Evolutionary conservation across 2,329 filamentous ascomycete species (phyloP).

Genomic region (Botryosphaeria dothidea): DNA sequence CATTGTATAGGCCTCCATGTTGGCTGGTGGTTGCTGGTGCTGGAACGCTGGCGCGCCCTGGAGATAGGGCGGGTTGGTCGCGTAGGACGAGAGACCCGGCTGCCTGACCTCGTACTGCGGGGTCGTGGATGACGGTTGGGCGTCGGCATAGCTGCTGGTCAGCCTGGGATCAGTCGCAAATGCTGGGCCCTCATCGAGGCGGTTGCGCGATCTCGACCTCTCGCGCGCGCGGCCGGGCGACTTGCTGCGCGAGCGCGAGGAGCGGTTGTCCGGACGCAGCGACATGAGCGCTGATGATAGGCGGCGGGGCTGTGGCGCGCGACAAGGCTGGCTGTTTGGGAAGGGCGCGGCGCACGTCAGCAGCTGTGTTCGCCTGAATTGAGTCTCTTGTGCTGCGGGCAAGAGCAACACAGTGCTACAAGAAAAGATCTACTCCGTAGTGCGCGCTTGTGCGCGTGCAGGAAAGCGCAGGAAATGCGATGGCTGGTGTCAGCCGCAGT

Average conservation of each 20-base stretch:
- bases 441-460: background rate
- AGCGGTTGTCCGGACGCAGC: constrained; percentile 43
- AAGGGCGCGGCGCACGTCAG: constrained; percentile 12
- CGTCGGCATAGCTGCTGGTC: constrained; percentile 27
- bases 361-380: constrained; percentile 3
- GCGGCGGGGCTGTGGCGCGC: background rate
- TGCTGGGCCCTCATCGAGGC: constrained; percentile 10
- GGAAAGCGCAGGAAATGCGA: constrained; percentile 7
- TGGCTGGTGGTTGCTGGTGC: background rate
- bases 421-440: constrained; percentile 4
- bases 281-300: constrained; percentile 33
- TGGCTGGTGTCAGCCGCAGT: constrained; percentile 17
- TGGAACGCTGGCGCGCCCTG: background rate
- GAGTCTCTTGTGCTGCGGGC: background rate
- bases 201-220: constrained; percentile 30
- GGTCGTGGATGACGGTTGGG: constrained; percentile 26
- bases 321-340: constrained; percentile 2
- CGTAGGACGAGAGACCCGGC: constrained; percentile 30
- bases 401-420: constrained; percentile 2
- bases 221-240: constrained; percentile 39
- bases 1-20: constrained; percentile 41
- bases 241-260: constrained; percentile 44
- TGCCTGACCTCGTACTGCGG: constrained; percentile 45
- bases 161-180: constrained; percentile 25
- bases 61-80: background rate